Conservation (phyloP, 2,329 filamentous ascomycete genomes). For the Cercospora zeae-maydis region DNA sequence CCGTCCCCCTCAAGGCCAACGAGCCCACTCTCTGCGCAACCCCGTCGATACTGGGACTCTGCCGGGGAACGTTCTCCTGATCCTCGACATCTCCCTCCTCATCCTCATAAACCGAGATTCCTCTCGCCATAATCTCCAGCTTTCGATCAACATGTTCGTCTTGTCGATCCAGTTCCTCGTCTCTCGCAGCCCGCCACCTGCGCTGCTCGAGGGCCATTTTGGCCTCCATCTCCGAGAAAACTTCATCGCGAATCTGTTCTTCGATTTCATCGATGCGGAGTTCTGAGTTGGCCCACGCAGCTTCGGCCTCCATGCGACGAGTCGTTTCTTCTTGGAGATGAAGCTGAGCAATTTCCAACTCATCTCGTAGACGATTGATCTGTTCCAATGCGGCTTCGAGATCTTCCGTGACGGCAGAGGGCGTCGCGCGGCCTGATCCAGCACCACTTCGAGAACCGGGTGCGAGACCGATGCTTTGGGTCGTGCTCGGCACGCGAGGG, state of each 20-base stretch:
- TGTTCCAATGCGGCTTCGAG: conserved; percentile 79
- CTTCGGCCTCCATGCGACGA: conserved; percentile 67
- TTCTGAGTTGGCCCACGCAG: conserved; percentile 64
- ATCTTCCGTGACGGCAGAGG: conserved; percentile 55
- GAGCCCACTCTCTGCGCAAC: conserved; percentile 11
- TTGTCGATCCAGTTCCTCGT: conserved; percentile 69
- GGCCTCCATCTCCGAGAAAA: conserved; percentile 79
- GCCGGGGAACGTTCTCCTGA: conserved; percentile 7
- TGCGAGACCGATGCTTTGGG: conserved; percentile 59
- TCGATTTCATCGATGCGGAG: conserved; percentile 70
- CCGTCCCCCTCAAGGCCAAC: conserved; percentile 15
- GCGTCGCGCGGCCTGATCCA: conserved; percentile 40
- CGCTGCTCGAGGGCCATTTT: conserved; percentile 69
- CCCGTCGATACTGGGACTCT: not conserved
- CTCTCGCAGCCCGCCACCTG: conserved; percentile 76
- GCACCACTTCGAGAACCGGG: conserved; percentile 18
- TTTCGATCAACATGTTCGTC: conserved; percentile 88
- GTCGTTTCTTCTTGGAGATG: conserved; percentile 69
- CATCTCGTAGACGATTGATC: conserved; percentile 71
- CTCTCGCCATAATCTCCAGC: conserved; percentile 66
- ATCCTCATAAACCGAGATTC: conserved; percentile 48
- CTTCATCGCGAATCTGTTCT: conserved; percentile 82
- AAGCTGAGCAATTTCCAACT: conserved; percentile 70
- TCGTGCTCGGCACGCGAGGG: conserved; percentile 79
- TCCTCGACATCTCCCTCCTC: conserved; percentile 19